Evolutionary conservation across 148 eudicot species (phyloP).

Genomic region (Hydrangea macrophylla): DNA sequence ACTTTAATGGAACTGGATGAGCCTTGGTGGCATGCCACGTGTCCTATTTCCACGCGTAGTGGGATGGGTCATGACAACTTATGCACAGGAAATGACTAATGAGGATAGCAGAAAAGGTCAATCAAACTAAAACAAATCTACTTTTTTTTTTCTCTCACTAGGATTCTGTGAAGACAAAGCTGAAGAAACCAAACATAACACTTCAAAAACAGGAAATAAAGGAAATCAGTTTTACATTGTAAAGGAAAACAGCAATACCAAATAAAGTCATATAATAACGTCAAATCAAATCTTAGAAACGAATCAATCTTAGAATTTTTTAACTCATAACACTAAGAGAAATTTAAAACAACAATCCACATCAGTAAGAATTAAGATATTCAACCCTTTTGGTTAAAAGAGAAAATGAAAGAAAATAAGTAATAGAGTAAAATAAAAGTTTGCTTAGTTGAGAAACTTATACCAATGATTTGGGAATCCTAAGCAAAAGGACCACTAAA

Average conservation of each 20-base stretch:
- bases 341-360: background rate
- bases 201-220: constrained; percentile 56
- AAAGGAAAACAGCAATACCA: constrained; percentile 16
- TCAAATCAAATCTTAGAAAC: constrained; percentile 30
- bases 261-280: constrained; percentile 13
- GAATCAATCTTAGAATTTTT: constrained; percentile 9
- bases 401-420: constrained; percentile 3
- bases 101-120: constrained; percentile 13
- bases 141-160: constrained; percentile 16
- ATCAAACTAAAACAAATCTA: constrained; percentile 25
- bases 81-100: background rate
- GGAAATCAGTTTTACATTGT: constrained; percentile 31
- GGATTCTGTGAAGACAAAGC: constrained; percentile 50
- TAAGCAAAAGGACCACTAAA: constrained; percentile 5
- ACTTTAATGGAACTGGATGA: too few species aligned
- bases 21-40: too few species aligned
- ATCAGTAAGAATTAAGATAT: background rate
- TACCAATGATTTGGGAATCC: too few species aligned
- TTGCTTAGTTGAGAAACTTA: background rate
- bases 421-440: too few species aligned
- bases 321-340: background rate
- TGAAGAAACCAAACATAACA: constrained; percentile 42
- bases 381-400: constrained; percentile 16
- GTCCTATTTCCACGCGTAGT: too few species aligned
- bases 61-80: too few species aligned